A percentile compares a stretch with the other conserved stretches of the same genome.
Evolutionary conservation across 371 early-diverging fungal species (phyloP).

Genomic region (Rhizopus arrhizus): DNA sequence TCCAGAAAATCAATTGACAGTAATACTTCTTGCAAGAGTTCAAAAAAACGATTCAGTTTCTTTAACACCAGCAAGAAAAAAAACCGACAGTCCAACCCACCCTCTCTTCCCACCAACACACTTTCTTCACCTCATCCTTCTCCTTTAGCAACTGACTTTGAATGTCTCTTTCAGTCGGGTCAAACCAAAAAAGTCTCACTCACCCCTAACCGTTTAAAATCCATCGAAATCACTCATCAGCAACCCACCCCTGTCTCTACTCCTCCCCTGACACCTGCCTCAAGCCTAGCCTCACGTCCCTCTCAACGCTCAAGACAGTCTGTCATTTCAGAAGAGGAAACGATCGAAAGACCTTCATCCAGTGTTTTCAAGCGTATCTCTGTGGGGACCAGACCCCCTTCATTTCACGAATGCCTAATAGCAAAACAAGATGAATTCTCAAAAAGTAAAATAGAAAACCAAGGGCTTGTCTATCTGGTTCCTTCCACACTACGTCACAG

Average conservation of each 20-base stretch:
- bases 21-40: not conserved
- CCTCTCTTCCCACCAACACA: not conserved
- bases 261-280: conserved; percentile 26
- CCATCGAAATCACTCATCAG: conserved; percentile 51
- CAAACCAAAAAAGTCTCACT: conserved; percentile 62
- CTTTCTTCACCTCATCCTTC: conserved; percentile 16
- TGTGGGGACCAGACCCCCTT: conserved; percentile 18
- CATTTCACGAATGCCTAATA: no score
- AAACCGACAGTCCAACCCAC: conserved; percentile 6
- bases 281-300: conserved; percentile 24
- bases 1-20: conserved; percentile 18
- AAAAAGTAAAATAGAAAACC: not conserved
- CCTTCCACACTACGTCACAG: not conserved
- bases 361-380: conserved; percentile 1
- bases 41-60: conserved; percentile 23
- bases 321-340: conserved; percentile 15
- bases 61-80: conserved; percentile 6
- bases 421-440: no score
- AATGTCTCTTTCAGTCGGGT: conserved; percentile 59
- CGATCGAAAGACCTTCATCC: not conserved
- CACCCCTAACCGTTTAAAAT: conserved; percentile 62
- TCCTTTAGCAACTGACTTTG: conserved; percentile 45
- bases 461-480: conserved; percentile 14
- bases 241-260: conserved; percentile 19
- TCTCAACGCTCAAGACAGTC: conserved; percentile 23